Evolutionary conservation across 805 yeast genomes (phyloP).

Genomic region (Hanseniaspora meyeri): DNA sequence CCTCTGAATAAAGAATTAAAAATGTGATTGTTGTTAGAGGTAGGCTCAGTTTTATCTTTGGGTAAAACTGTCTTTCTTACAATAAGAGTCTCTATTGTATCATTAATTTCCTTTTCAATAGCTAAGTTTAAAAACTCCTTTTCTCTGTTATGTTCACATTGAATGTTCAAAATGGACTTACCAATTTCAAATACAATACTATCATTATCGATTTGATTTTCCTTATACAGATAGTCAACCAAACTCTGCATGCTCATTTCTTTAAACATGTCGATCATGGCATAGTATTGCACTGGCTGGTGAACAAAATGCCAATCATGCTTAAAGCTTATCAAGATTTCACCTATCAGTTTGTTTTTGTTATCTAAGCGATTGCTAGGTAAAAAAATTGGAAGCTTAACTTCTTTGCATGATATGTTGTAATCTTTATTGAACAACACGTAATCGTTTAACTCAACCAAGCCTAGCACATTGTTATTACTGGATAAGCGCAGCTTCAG

Average conservation of each 20-base stretch:
- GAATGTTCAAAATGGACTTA: slow-evolving; percentile 56
- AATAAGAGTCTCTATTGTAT: slow-evolving; percentile 20
- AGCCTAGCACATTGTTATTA: not conserved
- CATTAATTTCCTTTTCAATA: slow-evolving; percentile 51
- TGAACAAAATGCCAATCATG: slow-evolving; percentile 42
- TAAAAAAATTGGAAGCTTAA: slow-evolving; percentile 3
- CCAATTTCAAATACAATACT: slow-evolving; percentile 35
- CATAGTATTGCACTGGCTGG: slow-evolving; percentile 31
- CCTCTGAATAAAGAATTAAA: slow-evolving; percentile 69
- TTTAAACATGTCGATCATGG: slow-evolving; percentile 31
- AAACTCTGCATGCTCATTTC: slow-evolving; percentile 42
- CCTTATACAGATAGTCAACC: slow-evolving; percentile 30
- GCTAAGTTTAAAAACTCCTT: slow-evolving; percentile 61
- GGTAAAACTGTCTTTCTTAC: slow-evolving; percentile 15
- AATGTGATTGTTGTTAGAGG: slow-evolving; percentile 25
- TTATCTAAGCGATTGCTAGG: slow-evolving; percentile 17
- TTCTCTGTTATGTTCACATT: slow-evolving; percentile 41
- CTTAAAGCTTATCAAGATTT: not conserved
- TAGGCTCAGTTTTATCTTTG: not conserved
- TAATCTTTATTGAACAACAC: not conserved
- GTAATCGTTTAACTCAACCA: not conserved
- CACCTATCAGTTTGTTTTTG: slow-evolving; percentile 13
- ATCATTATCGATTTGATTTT: slow-evolving; percentile 11
- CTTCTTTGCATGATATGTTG: slow-evolving; percentile 18
- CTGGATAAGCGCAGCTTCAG: slow-evolving; percentile 36